Base-by-base conservation (phyloP, 352 stramenopile genomes). In the Thalassiosira livingstoniorum region DNA sequence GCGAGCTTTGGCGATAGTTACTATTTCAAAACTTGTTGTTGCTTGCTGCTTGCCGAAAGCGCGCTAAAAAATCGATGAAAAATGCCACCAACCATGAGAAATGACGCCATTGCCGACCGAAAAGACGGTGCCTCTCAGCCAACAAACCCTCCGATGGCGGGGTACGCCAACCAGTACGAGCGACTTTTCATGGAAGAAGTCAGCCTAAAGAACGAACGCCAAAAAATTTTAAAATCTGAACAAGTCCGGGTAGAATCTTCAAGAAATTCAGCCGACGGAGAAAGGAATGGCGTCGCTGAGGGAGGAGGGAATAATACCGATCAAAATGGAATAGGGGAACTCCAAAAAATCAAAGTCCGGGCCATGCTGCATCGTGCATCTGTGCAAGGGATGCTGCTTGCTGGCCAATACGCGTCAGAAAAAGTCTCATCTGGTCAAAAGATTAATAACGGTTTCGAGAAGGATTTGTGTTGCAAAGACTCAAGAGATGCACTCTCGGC, bases 131-230 rank as follows among this genome's bases (percentile, higher is more conserved):
- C 32, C 51, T 25, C 70, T 15, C 55, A 80, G 27, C 45, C 47
- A 21, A 67, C 39, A 39, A 45, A 27, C 39, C 78, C 78, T 62
- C 71, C 78, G 21, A 74, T 51, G 29, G 54, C 15, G 21, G 78
- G 78, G 67, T 75, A 82, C 45, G 78, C 65, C 34, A 32, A 72
- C 23, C 64, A 71, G 47, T 86, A 86, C 51, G 78, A 86, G 58
- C 4, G 54, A 21, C 53, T 86, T 7, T 68, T 73, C 11, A 62
- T 71, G 58, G 67, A 86, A 37, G 78, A 86, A 74, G 23, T 71
- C 25, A 31, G 57, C 4, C 43, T 86, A 4, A 45, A 81, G 60
- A 78, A 73, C 31, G 34, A 31, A 7, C 72, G 64, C 32, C 18
- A 74, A 27, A 54, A 57, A 23, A 60, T 74, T 58, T 34, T 76